These are phyloP conservation scores for Zymoseptoria ardabiliae DNA, from an alignment of 2,329 filamentous ascomycete species.

Conservation along the genomic window DNA sequence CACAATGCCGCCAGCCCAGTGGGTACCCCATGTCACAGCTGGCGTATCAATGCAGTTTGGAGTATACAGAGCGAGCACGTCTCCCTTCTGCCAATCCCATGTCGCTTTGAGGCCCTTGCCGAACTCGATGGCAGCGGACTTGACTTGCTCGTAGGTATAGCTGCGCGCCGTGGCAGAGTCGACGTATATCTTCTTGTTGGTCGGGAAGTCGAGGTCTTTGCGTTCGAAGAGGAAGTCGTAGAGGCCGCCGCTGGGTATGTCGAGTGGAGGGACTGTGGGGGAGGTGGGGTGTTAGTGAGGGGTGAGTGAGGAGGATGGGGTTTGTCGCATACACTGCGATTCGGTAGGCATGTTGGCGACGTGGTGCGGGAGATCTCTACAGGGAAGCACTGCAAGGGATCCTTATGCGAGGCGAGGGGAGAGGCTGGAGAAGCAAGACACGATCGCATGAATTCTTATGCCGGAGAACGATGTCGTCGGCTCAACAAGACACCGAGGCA, in stretches of 20 bases:
- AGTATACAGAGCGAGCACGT: constrained; percentile 74
- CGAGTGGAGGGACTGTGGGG: constrained; percentile 52
- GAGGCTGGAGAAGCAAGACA: background rate
- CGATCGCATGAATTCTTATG: background rate
- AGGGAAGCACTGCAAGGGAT: background rate
- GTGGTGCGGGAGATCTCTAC: background rate
- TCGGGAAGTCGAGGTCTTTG: constrained; percentile 56
- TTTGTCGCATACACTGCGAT: constrained; percentile 2
- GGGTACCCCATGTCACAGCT: constrained; percentile 65
- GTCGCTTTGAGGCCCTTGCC: constrained; percentile 67
- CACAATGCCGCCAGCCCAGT: constrained; percentile 74
- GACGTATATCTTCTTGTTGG: constrained; percentile 69
- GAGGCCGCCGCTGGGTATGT: constrained; percentile 67
- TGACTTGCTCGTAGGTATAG: constrained; percentile 66
- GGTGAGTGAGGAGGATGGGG: background rate
- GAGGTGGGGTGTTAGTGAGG: background rate
- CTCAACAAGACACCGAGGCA: background rate
- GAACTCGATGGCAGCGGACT: constrained; percentile 61
- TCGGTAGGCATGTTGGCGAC: constrained; percentile 13
- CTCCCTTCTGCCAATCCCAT: constrained; percentile 73
- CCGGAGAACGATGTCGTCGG: background rate
- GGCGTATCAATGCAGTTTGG: constrained; percentile 83
- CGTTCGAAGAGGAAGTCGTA: constrained; percentile 72
- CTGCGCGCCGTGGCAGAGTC: constrained; percentile 62
- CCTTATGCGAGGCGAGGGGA: background rate